These are phyloP conservation scores for Penicillium polonicum DNA, from an alignment of 2,329 filamentous ascomycete species.

Conservation along the genomic window DNA sequence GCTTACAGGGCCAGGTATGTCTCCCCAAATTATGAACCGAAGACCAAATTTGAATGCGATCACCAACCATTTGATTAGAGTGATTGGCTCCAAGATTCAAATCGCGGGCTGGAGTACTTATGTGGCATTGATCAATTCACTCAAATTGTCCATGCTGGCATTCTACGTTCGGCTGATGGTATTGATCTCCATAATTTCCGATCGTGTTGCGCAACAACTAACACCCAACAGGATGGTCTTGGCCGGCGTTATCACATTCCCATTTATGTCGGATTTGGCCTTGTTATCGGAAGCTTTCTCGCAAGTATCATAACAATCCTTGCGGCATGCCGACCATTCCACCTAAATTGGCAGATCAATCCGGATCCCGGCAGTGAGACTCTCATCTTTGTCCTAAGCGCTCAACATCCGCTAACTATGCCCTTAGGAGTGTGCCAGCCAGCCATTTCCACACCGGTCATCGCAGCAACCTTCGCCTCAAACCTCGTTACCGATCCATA, in stretches of 20 bases:
- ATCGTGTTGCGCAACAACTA: neutral
- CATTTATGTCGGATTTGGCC: slow-evolving; percentile 50
- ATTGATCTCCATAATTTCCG: neutral
- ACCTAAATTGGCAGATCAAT: slow-evolving; percentile 57
- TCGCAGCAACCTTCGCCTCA: slow-evolving; percentile 49
- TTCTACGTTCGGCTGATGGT: slow-evolving; percentile 55
- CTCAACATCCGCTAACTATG: neutral
- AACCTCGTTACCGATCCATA: slow-evolving; percentile 59
- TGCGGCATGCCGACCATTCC: slow-evolving; percentile 52
- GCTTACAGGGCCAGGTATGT: slow-evolving; percentile 44
- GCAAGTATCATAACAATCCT: slow-evolving; percentile 50
- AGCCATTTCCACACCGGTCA: slow-evolving; percentile 49
- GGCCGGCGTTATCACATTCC: slow-evolving; percentile 32
- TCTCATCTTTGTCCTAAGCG: neutral
- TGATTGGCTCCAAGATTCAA: slow-evolving; percentile 54
- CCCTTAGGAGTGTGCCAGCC: slow-evolving; percentile 46
- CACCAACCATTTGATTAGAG: slow-evolving; percentile 26
- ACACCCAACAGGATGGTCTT: slow-evolving; percentile 24
- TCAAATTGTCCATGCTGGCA: slow-evolving; percentile 54
- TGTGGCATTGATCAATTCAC: slow-evolving; percentile 48
- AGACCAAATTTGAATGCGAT: neutral
- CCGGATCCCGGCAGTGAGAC: slow-evolving; percentile 55
- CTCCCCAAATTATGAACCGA: neutral
- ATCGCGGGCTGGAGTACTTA: slow-evolving; percentile 55
- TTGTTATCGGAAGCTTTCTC: slow-evolving; percentile 50